Evolutionary conservation across 2,329 filamentous ascomycete genomes (phyloP), one percentile per base, ranked within the genome.

Genomic region (Sclerotinia borealis): DNA sequence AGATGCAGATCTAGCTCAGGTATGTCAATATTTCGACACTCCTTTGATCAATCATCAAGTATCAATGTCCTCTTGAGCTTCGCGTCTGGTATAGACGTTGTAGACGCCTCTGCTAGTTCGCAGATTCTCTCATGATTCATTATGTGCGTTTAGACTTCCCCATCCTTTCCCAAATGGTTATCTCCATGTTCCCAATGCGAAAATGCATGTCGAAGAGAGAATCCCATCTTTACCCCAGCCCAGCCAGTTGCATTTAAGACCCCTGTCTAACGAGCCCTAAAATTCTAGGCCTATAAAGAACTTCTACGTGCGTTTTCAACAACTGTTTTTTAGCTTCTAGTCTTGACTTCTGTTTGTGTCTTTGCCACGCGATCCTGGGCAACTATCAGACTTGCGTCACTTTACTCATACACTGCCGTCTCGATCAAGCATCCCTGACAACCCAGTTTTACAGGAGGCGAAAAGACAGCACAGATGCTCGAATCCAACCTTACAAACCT

Each of bases 401-500:
- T 51, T 25, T 36, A 25, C 47, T 25, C 22, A 37, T 27, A 19
- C 37, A 47, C 47, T 11, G 13, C 37, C n/a, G 15, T 47, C 19
- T 17, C 5, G 3, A 15, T 48, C 41, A 31, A 34, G 13, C 11
- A 45, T 25, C 50, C 43, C 50, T 61, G 39, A 61, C 59, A 37
- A 39, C 6, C 11, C 54, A 41, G 10, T n/a, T 45, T 29, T 37
- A 29, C 61, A 63, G 72, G 71, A 60, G 83, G 83, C 68, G 83
- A 86, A 65, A 79, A 83, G 68, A 76, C 83, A 4, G 83, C 83
- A 48, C 71, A 79, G 13, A 77, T 77, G 36, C 78, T 86, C 22
- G 83, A 86, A 70, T 75, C 78, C 2, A 81, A 81, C 67, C 76
- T 86, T 56, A 76, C 77, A 10, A 79, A 70, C 39, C 76, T 86